Conservation (phyloP, 1,139 yeast genomes). For the Hyphopichia fennica region DNA sequence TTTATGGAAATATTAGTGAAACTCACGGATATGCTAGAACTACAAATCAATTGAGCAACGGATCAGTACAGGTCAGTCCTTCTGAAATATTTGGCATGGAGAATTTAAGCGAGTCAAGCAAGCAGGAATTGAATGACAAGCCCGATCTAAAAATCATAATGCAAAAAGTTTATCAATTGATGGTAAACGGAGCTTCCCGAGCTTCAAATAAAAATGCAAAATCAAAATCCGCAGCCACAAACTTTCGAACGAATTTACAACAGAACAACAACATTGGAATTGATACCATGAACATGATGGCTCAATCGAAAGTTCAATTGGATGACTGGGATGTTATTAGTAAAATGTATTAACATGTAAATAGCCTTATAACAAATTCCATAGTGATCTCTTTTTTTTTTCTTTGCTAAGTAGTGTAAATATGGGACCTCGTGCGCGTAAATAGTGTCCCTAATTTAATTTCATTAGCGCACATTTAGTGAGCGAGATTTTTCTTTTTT, state of each 20-base stretch:
- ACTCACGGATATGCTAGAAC: slow-evolving; percentile 11
- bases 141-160: slow-evolving; percentile 20
- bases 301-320: slow-evolving; percentile 29
- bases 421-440: neutral
- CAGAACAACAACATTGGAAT: slow-evolving; percentile 18
- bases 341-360: slow-evolving; percentile 19
- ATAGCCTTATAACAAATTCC: neutral
- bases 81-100: too few species aligned
- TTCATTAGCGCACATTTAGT: neutral
- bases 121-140: neutral
- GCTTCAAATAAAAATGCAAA: slow-evolving; percentile 1
- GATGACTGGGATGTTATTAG: slow-evolving; percentile 49
- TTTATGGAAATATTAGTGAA: slow-evolving; percentile 26
- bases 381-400: too few species aligned
- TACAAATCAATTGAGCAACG: slow-evolving; percentile 14
- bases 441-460: neutral
- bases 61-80: too few species aligned
- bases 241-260: slow-evolving; percentile 2
- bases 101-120: neutral
- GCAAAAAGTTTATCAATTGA: slow-evolving; percentile 29
- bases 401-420: neutral
- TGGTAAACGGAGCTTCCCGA: slow-evolving; percentile 16
- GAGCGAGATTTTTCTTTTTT: neutral
- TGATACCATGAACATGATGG: slow-evolving; percentile 16
- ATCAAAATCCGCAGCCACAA: slow-evolving; percentile 4